These are phyloP conservation scores for Jatropha curcas DNA, from an alignment of 345 rosid genomes.

Conservation along the genomic window DNA sequence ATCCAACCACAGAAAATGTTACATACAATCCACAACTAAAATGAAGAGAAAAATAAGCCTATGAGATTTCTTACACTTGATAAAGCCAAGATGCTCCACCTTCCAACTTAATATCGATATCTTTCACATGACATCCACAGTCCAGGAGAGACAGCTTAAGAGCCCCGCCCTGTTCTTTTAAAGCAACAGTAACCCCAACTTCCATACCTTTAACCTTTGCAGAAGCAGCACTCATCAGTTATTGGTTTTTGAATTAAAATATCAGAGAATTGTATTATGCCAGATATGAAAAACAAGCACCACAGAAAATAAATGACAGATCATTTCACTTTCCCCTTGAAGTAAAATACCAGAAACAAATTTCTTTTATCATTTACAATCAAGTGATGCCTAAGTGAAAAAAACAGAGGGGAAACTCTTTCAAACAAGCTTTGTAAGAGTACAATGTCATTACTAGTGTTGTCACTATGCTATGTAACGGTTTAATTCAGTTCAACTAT, in stretches of 20 bases:
- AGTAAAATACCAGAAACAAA: background rate
- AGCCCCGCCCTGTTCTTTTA: slow-evolving; percentile 46
- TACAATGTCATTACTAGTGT: background rate
- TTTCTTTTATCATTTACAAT: too few relatives aligned
- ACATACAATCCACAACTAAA: background rate
- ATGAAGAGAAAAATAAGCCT: background rate
- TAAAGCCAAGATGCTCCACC: slow-evolving; percentile 94
- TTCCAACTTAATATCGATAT: slow-evolving; percentile 53
- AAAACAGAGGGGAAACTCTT: background rate
- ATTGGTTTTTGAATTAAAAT: background rate
- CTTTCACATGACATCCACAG: slow-evolving; percentile 53
- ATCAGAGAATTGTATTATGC: background rate
- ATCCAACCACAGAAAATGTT: background rate
- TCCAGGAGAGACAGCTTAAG: slow-evolving; percentile 43
- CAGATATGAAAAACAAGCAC: background rate
- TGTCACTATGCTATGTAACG: background rate
- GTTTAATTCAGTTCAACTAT: background rate
- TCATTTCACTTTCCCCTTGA: background rate
- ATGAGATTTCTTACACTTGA: slow-evolving; percentile 50
- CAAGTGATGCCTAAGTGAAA: too few relatives aligned
- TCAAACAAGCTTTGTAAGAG: slow-evolving; percentile 2
- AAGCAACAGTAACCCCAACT: slow-evolving; percentile 36
- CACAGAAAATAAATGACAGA: background rate
- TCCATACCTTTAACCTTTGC: slow-evolving; percentile 66
- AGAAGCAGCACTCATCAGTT: slow-evolving; percentile 20